Percentiles rank a stretch among this genome's conserved stretches.
Conservation (phyloP, 2,329 filamentous ascomycete genomes). For the Cladosporium sp. region DNA sequence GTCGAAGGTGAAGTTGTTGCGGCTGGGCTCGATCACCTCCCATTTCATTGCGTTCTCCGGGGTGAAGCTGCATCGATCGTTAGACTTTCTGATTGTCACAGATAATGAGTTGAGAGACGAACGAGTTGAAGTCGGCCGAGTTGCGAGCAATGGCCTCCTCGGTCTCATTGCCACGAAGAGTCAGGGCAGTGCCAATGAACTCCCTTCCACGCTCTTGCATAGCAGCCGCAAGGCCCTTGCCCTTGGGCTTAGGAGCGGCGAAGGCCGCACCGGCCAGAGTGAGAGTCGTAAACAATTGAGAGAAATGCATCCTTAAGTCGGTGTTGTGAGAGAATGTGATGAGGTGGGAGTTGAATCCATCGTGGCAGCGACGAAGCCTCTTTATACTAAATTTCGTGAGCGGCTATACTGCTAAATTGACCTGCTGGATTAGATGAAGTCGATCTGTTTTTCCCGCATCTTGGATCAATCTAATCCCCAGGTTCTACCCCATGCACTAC, state of each 20-base stretch:
- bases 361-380: background rate
- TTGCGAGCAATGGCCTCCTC: slow-evolving; percentile 23
- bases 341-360: background rate
- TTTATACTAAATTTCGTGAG: background rate
- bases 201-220: slow-evolving; percentile 23
- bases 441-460: slow-evolving; percentile 7
- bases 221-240: slow-evolving; percentile 15
- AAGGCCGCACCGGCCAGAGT: slow-evolving; percentile 6
- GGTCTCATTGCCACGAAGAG: slow-evolving; percentile 27
- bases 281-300: slow-evolving; percentile 5
- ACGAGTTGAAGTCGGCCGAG: slow-evolving; percentile 17
- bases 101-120: slow-evolving; percentile 15
- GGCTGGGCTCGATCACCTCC: slow-evolving; percentile 35
- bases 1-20: slow-evolving; percentile 31
- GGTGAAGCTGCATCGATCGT: slow-evolving; percentile 26
- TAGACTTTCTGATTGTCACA: background rate
- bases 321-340: background rate
- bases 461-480: slow-evolving; percentile 6
- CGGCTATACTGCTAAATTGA: slow-evolving; percentile 12
- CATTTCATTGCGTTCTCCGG: slow-evolving; percentile 39
- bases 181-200: slow-evolving; percentile 34
- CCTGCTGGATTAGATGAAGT: slow-evolving; percentile 2
- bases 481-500: slow-evolving; percentile 6
- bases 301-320: slow-evolving; percentile 9
- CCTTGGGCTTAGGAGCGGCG: slow-evolving; percentile 1